Evolutionary conservation across 164 flowering plant genomes (phyloP).

Genomic region (Chimonanthus praecox): DNA sequence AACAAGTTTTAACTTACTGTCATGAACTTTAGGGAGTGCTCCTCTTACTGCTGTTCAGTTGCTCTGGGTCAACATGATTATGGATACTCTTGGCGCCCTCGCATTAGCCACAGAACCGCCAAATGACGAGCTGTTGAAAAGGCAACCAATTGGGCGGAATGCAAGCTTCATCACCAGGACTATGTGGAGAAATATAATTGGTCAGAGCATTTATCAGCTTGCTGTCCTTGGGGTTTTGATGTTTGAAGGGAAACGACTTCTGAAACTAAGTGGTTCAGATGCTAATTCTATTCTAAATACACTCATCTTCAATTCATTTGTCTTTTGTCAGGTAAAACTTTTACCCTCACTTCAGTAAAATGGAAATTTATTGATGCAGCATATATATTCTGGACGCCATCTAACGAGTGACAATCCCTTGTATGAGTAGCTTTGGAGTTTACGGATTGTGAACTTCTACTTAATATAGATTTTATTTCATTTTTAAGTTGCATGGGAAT

Average conservation of each 20-base stretch:
- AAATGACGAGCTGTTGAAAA: constrained; percentile 61
- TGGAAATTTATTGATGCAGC: not conserved
- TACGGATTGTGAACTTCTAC: too few species aligned
- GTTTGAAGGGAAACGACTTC: constrained; percentile 43
- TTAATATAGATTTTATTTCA: not conserved
- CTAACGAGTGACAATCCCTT: not conserved
- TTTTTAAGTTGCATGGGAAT: too few species aligned
- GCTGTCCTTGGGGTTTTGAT: constrained; percentile 37
- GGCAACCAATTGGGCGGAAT: constrained; percentile 53
- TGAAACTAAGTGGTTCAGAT: constrained; percentile 42
- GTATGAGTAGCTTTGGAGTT: not conserved
- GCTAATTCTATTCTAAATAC: constrained; percentile 42
- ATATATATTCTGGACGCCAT: not conserved
- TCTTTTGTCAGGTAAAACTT: constrained; percentile 69
- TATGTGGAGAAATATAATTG: constrained; percentile 85
- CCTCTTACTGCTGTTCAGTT: constrained; percentile 81
- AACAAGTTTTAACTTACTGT: not conserved
- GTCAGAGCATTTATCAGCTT: constrained; percentile 68
- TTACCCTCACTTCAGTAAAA: too few species aligned
- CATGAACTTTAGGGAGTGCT: constrained; percentile 58
- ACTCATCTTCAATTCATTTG: constrained; percentile 66
- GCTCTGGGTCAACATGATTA: constrained; percentile 88
- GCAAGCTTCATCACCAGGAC: constrained; percentile 43
- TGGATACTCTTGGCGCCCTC: constrained; percentile 85
- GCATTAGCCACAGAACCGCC: constrained; percentile 93